Conservation (phyloP, 1,284 basidiomycete genomes). For the Malassezia brasiliensis region DNA sequence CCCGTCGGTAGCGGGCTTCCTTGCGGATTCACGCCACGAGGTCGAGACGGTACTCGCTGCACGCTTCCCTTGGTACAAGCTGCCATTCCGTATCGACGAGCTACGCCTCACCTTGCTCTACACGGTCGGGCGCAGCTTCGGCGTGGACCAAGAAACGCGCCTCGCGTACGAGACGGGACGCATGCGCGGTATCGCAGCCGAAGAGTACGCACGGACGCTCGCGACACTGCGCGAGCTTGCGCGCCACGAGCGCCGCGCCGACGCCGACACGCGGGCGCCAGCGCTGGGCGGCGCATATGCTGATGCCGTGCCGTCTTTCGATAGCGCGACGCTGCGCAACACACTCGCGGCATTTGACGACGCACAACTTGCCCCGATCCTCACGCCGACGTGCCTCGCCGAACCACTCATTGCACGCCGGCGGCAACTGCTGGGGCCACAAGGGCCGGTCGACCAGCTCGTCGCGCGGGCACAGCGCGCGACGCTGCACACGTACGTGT, state of each 20-base stretch:
- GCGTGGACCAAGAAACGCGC: conserved; percentile 25
- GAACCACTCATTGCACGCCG: conserved; percentile 27
- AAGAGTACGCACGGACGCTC: conserved; percentile 15
- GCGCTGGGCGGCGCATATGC: background rate
- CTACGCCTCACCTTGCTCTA: conserved; percentile 30
- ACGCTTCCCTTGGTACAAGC: conserved; percentile 39
- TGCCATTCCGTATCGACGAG: conserved; percentile 38
- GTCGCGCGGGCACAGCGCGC: conserved; percentile 24
- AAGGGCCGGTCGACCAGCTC: conserved; percentile 28
- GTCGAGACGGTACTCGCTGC: conserved; percentile 26
- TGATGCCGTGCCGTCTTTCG: conserved; percentile 9
- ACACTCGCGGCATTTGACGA: conserved; percentile 21
- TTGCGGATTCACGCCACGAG: conserved; percentile 9
- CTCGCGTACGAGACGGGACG: conserved; percentile 32
- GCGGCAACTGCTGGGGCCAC: conserved; percentile 23
- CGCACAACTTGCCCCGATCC: conserved; percentile 20
- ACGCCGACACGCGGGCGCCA: background rate
- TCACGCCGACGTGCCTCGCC: conserved; percentile 24
- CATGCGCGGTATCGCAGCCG: conserved; percentile 20
- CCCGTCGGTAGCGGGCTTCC: background rate
- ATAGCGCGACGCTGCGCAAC: conserved; percentile 24
- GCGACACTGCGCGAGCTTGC: conserved; percentile 18
- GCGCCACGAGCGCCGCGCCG: conserved; percentile 13
- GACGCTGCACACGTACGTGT: conserved; percentile 19
- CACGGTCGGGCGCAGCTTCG: conserved; percentile 27